Base-by-base conservation (phyloP, 495 filamentous ascomycete genomes). In the Durotheca rogersii region DNA sequence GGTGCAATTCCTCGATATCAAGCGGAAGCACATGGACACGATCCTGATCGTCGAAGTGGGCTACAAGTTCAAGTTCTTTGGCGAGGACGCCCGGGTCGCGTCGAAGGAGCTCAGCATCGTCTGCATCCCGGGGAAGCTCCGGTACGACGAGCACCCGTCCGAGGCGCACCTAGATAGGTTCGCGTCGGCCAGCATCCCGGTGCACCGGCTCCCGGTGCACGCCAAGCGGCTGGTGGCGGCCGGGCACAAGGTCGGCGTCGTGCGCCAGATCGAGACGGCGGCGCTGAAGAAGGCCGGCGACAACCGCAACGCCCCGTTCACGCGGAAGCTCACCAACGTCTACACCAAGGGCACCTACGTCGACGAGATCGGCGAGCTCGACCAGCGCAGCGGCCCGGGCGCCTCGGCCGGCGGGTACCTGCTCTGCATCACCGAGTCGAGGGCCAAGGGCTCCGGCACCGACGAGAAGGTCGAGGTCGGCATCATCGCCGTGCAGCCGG, bases 321-420 rank as follows among this genome's bases (percentile, higher is more conserved):
- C 86, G 12, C 85, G 93, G 31, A 93, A 94, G 60, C 80, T 99
- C 56, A 96, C 93, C 7, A 96, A 96, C 67, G 72, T 99, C 7
- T 99, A 97, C 70, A 99, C 93, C 5, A 99, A 99, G 68, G 93
- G 90, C 18, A 99, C 93, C 0, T 99, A 99, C 55, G 86, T 99
- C 39, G 93, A 99, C 64, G 93, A 99, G 67, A 76, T 85, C 6
- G 92, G 96, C 50, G 88, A 90, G 11, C 66, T 96, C 7, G 84
- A 87, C 34, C 70, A 73, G 38, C 59, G 66, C 0, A 55, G 61
- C 3, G 60, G 62, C 12, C 77, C 79, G 19, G 79, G 82, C 1
- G 80, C 85, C 11, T 82, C 85, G 1, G 78, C 89, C 7, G 94
- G 89, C 2, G 93, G 93, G 6, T 95, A 95, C 66, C 72, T 99